These are phyloP conservation scores for Stylosanthes scabra DNA, from an alignment of 331 rosid genomes.

Conservation along the genomic window DNA sequence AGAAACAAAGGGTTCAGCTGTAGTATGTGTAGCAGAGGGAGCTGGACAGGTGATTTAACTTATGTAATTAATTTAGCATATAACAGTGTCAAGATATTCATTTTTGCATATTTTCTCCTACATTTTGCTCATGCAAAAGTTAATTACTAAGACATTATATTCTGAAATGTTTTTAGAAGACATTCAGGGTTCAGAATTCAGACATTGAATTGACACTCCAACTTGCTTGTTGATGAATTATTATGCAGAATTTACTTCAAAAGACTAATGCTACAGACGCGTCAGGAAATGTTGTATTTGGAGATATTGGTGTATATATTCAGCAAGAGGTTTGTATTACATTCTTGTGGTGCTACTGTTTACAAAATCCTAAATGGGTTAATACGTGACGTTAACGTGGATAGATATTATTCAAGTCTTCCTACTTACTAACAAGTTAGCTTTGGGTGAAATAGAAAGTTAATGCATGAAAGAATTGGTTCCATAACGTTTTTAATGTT, in stretches of 20 bases:
- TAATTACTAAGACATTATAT: neutral
- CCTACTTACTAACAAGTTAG: neutral
- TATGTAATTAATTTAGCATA: neutral
- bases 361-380: constrained; percentile 10
- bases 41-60: constrained; percentile 78
- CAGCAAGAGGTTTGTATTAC: constrained; percentile 89
- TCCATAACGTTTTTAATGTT: neutral
- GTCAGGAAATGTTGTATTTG: constrained; percentile 84
- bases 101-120: neutral
- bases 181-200: constrained; percentile 1
- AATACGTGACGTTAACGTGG: constrained; percentile 17
- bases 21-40: constrained; percentile 95
- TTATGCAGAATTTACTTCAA: constrained; percentile 79
- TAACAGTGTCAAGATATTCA: neutral
- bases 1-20: constrained; percentile 95
- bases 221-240: constrained; percentile 31
- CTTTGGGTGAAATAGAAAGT: constrained; percentile 15
- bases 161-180: constrained; percentile 13
- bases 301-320: constrained; percentile 91
- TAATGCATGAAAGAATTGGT: neutral
- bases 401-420: constrained; percentile 12
- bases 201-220: constrained; percentile 20
- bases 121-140: neutral
- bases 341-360: constrained; percentile 21
- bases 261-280: constrained; percentile 95